Percentiles rank a stretch among this genome's conserved stretches.
Conservation (phyloP, 176 grass and related monocot species). For the Dactylis glomerata region DNA sequence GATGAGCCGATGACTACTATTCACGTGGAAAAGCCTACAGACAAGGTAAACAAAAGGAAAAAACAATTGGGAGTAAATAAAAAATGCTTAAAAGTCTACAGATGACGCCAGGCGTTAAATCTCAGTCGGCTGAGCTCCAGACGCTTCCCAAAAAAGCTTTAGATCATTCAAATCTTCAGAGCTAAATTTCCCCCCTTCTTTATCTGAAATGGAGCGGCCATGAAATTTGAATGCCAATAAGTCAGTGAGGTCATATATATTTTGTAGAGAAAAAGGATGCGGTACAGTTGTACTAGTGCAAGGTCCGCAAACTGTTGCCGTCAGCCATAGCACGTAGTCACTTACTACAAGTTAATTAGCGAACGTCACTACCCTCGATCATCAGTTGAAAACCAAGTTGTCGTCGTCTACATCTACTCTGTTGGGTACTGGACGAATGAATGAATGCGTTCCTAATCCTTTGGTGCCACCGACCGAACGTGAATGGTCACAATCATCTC, state of each 20-base stretch:
- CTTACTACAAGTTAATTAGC: background rate
- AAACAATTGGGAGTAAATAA: too few relatives aligned
- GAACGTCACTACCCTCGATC: background rate
- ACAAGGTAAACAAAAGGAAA: too few relatives aligned
- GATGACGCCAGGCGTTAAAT: too few relatives aligned
- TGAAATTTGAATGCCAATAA: background rate
- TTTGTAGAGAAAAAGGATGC: background rate
- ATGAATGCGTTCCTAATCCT: background rate
- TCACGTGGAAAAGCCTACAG: too few relatives aligned
- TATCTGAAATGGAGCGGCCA: too few relatives aligned
- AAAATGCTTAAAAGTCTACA: too few relatives aligned
- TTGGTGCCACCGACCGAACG: background rate
- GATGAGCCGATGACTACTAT: too few relatives aligned
- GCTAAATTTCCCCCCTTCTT: too few relatives aligned
- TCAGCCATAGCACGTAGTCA: background rate
- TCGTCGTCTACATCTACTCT: background rate
- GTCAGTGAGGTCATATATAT: too few relatives aligned
- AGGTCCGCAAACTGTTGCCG: constrained; percentile 16
- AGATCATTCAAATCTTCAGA: background rate
- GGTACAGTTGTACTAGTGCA: background rate
- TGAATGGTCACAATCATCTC: too few relatives aligned
- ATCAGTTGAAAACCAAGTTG: constrained; percentile 13
- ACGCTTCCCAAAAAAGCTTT: too few relatives aligned
- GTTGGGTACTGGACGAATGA: background rate
- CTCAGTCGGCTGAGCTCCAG: too few relatives aligned